Evolutionary conservation across 768 basidiomycete genomes (phyloP), one percentile per base, ranked within the genome.

Genomic region (Tulasnella sp.): DNA sequence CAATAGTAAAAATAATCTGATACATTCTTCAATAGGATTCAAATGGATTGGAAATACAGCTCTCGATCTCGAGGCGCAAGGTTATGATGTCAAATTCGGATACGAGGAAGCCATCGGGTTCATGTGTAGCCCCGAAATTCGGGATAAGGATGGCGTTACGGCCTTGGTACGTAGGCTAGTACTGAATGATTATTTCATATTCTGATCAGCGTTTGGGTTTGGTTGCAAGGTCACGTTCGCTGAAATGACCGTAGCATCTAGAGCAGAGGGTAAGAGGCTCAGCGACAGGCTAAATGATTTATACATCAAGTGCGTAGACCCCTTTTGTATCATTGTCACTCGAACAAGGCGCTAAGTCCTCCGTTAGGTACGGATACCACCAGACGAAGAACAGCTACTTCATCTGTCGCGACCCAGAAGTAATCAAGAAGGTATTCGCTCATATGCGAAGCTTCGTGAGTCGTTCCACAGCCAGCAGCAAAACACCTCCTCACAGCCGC

Each of bases 31-130:
- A 72, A 51, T 81, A 91, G 94, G 95, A 2, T 96, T 96, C 85
- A 96, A 96, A 84, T 95, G 89, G 82, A 94, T 96, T 73, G 95
- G 95, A 10, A 96, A 96, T 82, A 91, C 90, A 11, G 93, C 91
- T 3, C 84, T 94, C 46, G 84, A 86, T 73, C 87, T 95, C 20
- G 90, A 88, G 18, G 82, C 85, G 61, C 84, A 90, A 51, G 94
- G 93, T 1, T 93, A 88, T 81, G 88, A 91, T 57, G 91, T 92
- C 13, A 89, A 88, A 0, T 95, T 96, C 81, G 93, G 91, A 13
- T 96, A 96, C 81, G 95, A 96, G 82, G 95, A 96, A 84, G 95
- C 95, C 1, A 95, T 96, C 76, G 95, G 95, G 3, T 96, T 89
- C 82, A 95, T 95, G 93, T 90, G 94, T 83, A 93, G 93, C 37